These are phyloP conservation scores for Coemansia sp. DNA, from an alignment of 192 early-diverging fungal species.

Conservation along the genomic window DNA sequence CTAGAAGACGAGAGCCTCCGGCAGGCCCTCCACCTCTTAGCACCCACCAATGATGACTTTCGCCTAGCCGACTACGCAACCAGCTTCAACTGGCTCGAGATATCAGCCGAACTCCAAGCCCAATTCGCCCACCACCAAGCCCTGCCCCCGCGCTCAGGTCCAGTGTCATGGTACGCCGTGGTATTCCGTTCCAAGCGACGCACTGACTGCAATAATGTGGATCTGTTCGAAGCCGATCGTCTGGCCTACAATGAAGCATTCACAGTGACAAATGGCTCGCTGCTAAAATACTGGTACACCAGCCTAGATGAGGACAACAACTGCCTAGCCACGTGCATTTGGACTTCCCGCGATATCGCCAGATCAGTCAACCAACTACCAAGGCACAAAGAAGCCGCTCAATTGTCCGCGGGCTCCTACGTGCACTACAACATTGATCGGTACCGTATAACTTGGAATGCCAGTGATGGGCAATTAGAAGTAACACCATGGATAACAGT, in stretches of 20 bases:
- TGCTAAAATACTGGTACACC: conserved; percentile 47
- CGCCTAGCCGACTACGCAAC: conserved; percentile 27
- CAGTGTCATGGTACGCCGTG: conserved; percentile 38
- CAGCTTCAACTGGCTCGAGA: conserved; percentile 43
- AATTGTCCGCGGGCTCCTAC: conserved; percentile 37
- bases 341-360: conserved; percentile 36
- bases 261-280: conserved; percentile 22
- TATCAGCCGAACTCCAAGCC: conserved; percentile 12
- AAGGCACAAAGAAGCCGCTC: conserved; percentile 22
- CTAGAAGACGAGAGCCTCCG: conserved; percentile 43
- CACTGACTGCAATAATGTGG: conserved; percentile 33
- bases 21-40: conserved; percentile 25
- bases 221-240: conserved; percentile 39
- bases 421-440: conserved; percentile 42
- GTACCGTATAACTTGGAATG: conserved; percentile 22
- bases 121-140: neutral
- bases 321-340: conserved; percentile 47
- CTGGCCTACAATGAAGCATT: conserved; percentile 45
- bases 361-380: conserved; percentile 42
- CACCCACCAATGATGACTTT: conserved; percentile 19
- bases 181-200: conserved; percentile 43
- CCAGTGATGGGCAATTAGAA: neutral
- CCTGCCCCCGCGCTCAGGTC: neutral
- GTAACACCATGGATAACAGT: conserved; percentile 1
- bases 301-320: conserved; percentile 37